Percentiles rank a stretch among this genome's conserved stretches.
Evolutionary conservation across 106 monocot species (phyloP).

Genomic region (Dactylorhiza incarnata): DNA sequence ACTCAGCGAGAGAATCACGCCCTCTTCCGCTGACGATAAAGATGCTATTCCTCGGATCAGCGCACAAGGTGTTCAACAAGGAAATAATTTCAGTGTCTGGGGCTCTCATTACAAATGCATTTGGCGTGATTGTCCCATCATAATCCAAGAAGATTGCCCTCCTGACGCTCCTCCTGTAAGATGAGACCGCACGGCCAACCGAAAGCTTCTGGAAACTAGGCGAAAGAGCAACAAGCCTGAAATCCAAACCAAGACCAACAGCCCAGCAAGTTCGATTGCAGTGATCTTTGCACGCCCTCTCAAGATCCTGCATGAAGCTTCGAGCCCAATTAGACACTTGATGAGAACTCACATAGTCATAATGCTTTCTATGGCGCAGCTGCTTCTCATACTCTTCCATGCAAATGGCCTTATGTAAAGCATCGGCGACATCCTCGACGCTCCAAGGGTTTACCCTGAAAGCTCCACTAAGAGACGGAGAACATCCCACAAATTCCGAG

Average conservation of each 20-base stretch:
- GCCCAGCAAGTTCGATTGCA: conserved; percentile 35
- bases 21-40: conserved; percentile 50
- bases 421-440: conserved; percentile 48
- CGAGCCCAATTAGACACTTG: conserved; percentile 47
- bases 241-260: conserved; percentile 47
- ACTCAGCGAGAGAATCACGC: conserved; percentile 19
- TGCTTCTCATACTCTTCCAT: conserved; percentile 30
- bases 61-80: conserved; percentile 29
- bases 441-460: conserved; percentile 57
- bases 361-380: conserved; percentile 57
- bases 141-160: conserved; percentile 48
- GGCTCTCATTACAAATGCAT: conserved; percentile 17
- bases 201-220: conserved; percentile 38
- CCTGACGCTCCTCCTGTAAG: conserved; percentile 19
- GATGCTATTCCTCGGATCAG: conserved; percentile 31
- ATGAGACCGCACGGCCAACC: conserved; percentile 13
- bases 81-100: conserved; percentile 25
- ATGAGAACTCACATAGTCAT: conserved; percentile 44
- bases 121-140: conserved; percentile 51
- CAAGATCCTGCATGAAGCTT: conserved; percentile 43
- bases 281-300: conserved; percentile 50
- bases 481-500: conserved; percentile 60
- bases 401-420: conserved; percentile 26
- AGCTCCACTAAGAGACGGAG: conserved; percentile 51
- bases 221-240: conserved; percentile 37